Evolutionary conservation across 176 grass and related monocot genomes (phyloP).

Genomic region (Luzula sylvatica): DNA sequence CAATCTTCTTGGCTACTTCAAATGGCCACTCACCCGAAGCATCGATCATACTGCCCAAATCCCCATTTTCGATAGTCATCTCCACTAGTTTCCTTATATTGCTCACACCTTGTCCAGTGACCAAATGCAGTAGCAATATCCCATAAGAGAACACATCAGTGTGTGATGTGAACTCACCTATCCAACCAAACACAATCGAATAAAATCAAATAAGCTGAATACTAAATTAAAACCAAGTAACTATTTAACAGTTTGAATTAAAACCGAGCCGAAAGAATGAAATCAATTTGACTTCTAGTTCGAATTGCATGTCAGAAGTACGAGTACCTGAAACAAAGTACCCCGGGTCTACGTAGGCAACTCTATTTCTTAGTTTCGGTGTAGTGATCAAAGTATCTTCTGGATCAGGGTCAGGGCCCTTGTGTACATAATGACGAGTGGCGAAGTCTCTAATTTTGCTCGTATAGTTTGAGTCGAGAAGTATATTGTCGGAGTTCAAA

Average conservation of each 20-base stretch:
- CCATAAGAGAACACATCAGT: conserved; percentile 59
- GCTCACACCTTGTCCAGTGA: conserved; percentile 35
- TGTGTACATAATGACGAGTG: conserved; percentile 39
- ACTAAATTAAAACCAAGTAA: too few relatives aligned
- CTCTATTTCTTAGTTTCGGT: conserved; percentile 34
- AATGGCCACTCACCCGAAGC: conserved; percentile 47
- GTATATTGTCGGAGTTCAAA: conserved; percentile 52
- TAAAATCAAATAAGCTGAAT: too few relatives aligned
- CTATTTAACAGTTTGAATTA: too few relatives aligned
- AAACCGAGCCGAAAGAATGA: too few relatives aligned
- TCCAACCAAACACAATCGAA: too few relatives aligned
- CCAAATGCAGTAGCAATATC: conserved; percentile 38
- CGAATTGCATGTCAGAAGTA: too few relatives aligned
- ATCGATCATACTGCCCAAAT: conserved; percentile 38
- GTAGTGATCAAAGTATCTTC: conserved; percentile 35
- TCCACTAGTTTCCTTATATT: conserved; percentile 34
- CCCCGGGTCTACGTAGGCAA: conserved; percentile 61
- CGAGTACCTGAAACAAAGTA: conserved; percentile 28
- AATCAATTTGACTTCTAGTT: too few relatives aligned
- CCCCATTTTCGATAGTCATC: conserved; percentile 23
- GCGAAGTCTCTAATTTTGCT: conserved; percentile 57
- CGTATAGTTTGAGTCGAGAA: conserved; percentile 33
- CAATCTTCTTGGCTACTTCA: conserved; percentile 28
- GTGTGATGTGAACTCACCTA: conserved; percentile 35
- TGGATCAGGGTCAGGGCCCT: too few relatives aligned